Percentiles rank a stretch among this genome's conserved stretches.
Evolutionary conservation across 495 filamentous ascomycete genomes (phyloP).

Genomic region (Talaromyces borbonicus): DNA sequence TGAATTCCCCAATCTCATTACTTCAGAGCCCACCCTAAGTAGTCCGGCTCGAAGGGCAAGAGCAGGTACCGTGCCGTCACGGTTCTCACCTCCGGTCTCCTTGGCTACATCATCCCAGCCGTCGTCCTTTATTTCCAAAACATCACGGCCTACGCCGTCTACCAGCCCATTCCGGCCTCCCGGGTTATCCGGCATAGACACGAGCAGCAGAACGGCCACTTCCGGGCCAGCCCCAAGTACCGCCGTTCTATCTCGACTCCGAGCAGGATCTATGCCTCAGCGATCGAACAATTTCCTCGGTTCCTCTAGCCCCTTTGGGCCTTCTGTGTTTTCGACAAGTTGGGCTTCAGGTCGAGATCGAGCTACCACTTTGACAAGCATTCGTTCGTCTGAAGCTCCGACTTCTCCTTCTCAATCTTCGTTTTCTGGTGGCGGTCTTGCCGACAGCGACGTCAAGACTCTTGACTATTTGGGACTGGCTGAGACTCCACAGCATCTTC

Average conservation of each 20-base stretch:
- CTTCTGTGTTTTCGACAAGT: conserved; percentile 78
- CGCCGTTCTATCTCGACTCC: conserved; percentile 71
- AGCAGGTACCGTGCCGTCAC: conserved; percentile 93
- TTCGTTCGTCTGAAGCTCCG: conserved; percentile 78
- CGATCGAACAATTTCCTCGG: conserved; percentile 51
- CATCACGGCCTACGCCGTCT: conserved; percentile 79
- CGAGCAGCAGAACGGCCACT: conserved; percentile 37
- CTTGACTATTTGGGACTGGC: conserved; percentile 92
- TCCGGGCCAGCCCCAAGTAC: conserved; percentile 42
- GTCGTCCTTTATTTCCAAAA: conserved; percentile 63
- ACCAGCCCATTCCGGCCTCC: conserved; percentile 82
- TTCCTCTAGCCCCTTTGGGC: conserved; percentile 67
- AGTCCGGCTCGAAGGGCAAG: conserved; percentile 62
- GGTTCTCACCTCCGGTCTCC: conserved; percentile 66
- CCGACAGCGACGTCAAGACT: conserved; percentile 84
- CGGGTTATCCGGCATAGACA: conserved; percentile 61
- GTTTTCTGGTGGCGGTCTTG: conserved; percentile 78
- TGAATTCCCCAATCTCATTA: conserved; percentile 83
- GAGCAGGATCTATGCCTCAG: conserved; percentile 94
- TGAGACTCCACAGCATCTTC: conserved; percentile 79
- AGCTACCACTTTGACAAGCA: conserved; percentile 76
- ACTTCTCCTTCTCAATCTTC: conserved; percentile 83
- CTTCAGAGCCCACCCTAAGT: conserved; percentile 48
- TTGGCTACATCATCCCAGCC: conserved; percentile 50
- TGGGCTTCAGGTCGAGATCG: conserved; percentile 70